phyloP scores from a whole-genome alignment of 2,329 filamentous ascomycete genomes.

The Cadophora gregata region DNA sequence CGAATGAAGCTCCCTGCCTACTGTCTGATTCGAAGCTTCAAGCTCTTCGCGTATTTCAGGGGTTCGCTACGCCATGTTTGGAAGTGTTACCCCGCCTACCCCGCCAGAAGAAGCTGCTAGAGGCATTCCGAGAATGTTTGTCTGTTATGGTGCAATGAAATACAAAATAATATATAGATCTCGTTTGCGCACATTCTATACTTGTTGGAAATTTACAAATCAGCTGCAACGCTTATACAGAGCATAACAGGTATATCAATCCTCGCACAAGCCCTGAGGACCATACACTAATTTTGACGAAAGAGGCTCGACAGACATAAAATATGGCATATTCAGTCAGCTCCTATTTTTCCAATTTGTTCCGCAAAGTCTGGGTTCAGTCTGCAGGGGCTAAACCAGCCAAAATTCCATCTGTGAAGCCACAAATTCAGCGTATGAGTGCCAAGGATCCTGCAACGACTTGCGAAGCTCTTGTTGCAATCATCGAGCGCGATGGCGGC shows the following conservation, averaged over 20 bases:
- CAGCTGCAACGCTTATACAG: not conserved
- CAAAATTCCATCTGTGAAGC: not conserved
- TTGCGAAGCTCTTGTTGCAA: not conserved
- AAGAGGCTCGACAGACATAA: not conserved
- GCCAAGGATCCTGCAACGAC: not conserved
- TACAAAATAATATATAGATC: not conserved
- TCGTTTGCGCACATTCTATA: not conserved
- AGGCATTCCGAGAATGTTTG: not conserved
- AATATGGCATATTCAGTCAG: not conserved
- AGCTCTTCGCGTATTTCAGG: not conserved
- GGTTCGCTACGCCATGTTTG: not conserved
- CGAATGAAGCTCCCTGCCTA: not conserved
- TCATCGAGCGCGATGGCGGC: not conserved
- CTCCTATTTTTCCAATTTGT: not conserved
- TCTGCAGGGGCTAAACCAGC: not conserved
- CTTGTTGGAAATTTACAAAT: not conserved
- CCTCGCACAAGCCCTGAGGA: not conserved
- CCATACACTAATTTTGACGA: not conserved
- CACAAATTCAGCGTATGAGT: not conserved
- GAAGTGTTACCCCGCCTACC: not conserved
- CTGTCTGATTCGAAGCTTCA: not conserved
- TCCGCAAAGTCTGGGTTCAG: not conserved
- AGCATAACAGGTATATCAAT: not conserved
- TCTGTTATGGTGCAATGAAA: not conserved
- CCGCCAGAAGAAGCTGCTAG: not conserved